Conservation (phyloP, 148 eudicot species). For the Nepenthes gracilis region DNA sequence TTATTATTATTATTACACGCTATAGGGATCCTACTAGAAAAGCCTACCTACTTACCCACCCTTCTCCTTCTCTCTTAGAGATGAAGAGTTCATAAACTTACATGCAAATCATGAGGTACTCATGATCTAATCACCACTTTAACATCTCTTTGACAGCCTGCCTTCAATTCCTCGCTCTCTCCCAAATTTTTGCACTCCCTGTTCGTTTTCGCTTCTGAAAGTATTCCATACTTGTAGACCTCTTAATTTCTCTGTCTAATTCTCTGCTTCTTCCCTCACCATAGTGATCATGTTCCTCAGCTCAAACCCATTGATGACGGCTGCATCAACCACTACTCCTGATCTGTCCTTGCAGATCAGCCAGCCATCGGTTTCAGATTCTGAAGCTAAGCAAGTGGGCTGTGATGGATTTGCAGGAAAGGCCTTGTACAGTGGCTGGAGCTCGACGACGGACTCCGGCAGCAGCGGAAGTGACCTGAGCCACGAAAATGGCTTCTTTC, state of each 20-base stretch:
- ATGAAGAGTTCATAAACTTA: conserved; percentile 10
- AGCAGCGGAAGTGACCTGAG: conserved; percentile 41
- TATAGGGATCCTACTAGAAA: conserved; percentile 12
- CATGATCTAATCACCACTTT: conserved; percentile 54
- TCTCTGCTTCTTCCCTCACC: no score
- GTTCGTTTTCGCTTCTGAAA: neutral
- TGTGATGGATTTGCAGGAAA: conserved; percentile 3
- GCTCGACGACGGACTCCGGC: conserved; percentile 23
- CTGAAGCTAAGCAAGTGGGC: conserved; percentile 8
- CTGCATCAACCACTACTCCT: conserved; percentile 13
- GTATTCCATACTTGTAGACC: neutral
- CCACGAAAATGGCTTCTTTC: conserved; percentile 25
- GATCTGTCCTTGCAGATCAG: conserved; percentile 83
- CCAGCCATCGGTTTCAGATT: conserved; percentile 29
- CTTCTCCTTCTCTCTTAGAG: conserved; percentile 9
- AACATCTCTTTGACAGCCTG: neutral
- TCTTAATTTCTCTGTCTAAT: neutral
- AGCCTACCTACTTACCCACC: conserved; percentile 7
- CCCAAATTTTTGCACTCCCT: neutral
- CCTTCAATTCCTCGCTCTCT: conserved; percentile 1
- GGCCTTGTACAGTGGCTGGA: conserved; percentile 11
- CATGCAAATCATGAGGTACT: conserved; percentile 83
- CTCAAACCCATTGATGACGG: conserved; percentile 16
- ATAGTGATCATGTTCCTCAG: conserved; percentile 2
- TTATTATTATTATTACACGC: neutral